A percentile compares a stretch with the other conserved stretches of the same genome.
Evolutionary conservation across 2,329 filamentous ascomycete species (phyloP).

Genomic region (Clarireedia monteithiana): DNA sequence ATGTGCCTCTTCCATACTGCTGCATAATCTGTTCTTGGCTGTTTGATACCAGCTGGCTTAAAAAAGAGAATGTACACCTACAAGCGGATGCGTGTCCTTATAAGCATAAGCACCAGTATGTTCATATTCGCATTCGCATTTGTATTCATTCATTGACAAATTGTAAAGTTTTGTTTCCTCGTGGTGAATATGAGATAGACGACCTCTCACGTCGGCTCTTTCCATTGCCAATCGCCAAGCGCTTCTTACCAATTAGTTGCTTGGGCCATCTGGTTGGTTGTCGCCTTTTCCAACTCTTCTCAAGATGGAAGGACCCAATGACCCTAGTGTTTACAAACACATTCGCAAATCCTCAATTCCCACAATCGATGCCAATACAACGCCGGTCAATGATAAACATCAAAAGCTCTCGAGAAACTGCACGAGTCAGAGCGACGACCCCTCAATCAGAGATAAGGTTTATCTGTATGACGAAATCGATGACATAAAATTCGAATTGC

Average conservation of each 20-base stretch:
- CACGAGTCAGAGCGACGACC: not conserved
- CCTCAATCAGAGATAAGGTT: not conserved
- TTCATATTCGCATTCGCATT: not conserved
- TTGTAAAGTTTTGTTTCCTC: not conserved
- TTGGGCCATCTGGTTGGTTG: not conserved
- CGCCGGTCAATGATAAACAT: not conserved
- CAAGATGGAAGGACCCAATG: constrained; percentile 7
- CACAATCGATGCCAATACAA: not conserved
- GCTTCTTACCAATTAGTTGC: not conserved
- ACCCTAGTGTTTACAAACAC: not conserved
- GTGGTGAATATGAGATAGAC: not conserved
- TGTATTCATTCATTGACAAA: too few relatives aligned
- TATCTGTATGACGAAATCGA: constrained; percentile 5
- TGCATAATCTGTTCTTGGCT: too few relatives aligned
- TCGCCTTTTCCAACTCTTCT: not conserved
- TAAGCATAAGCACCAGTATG: not conserved
- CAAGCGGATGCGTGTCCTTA: not conserved
- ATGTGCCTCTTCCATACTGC: too few relatives aligned
- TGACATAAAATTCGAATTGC: constrained; percentile 4
- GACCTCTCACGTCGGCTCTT: not conserved
- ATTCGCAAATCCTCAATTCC: not conserved
- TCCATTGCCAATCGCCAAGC: not conserved
- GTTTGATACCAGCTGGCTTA: too few relatives aligned
- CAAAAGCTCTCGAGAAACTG: not conserved
- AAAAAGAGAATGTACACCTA: not conserved